Base-by-base conservation (phyloP, 192 early-diverging fungal species). In the Gryganskiella cystojenkinii region DNA sequence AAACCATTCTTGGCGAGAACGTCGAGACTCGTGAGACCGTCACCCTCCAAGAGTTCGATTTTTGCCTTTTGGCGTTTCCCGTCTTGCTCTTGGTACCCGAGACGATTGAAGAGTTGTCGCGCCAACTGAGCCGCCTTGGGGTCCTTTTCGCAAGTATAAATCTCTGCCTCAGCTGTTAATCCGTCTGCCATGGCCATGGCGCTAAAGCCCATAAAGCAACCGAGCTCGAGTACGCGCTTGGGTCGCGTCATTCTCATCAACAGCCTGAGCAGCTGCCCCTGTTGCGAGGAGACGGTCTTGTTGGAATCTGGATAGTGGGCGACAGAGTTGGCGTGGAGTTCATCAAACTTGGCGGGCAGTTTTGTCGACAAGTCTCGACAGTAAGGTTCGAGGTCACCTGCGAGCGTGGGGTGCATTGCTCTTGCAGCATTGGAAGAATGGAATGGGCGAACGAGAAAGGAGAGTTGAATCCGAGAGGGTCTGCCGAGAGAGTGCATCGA, bases 131-230 rank as follows among this genome's bases (percentile, higher is more conserved):
- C 80, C 61, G 80, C 83, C 40, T 72, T 55, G n/a, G 81, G 43
- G 61, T 88, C 88, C 37, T 86, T 67, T 43, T 94, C 91, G 22
- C 86, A 80, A 0, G 87, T 81, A 5, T 85, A 62, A 7, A 94
- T 46, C 0, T 59, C 80, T 15, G 64, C 63, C 0, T 67, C 67
- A 13, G 49, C 31, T 17, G 53, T 46, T 64, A 92, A 80, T 3
- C 83, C 91, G 43, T 87, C 86, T n/a, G 92, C 91, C 78, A 94
- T 88, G 52, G 84, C 89, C 19, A 91, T 81, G 2, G 90, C 80
- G 7, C 87, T 87, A 28, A 79, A 84, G 2, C 93, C 93, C 25
- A 88, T 90, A 55, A 91, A 92, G 8, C 82, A 82, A 0, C 92
- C 93, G 45, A 94, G 82, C 40, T 94, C 92, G 0, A 94, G 80